Evolutionary conservation across 2,329 filamentous ascomycete species (phyloP), one percentile per base, ranked within the genome.

Genomic region (Talaromyces piceae): DNA sequence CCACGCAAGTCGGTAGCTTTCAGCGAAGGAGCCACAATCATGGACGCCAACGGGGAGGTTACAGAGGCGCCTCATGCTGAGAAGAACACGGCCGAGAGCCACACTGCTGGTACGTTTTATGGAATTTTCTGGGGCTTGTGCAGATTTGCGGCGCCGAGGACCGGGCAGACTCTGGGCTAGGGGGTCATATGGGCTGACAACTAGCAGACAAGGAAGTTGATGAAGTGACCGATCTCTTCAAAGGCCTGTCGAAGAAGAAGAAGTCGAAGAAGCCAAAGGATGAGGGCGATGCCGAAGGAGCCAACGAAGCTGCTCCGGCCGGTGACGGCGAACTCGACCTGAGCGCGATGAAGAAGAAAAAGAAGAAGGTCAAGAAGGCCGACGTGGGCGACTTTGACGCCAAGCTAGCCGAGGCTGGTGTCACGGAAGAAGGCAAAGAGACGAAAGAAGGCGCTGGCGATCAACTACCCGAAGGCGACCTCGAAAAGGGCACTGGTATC

Each of bases 1-100:
- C 83, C 86, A 65, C 87, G 91, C 74, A 95, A 97, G 76, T 94
- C 89, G 44, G 91, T 97, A 65, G 85, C 90, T 58, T 97, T 97
- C 72, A 91, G 86, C 68, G 87, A 93, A 72, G 88, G 88, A 65
- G 82, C 88, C 63, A 81, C 87, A 59, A 83, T 95, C 63, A 91
- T 96, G 69, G 88, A 95, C 76, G 82, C 83, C 72, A 88, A 95
- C 78, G 91, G 91, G 63, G 82, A 85, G 67, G 83, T 96, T 67
- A 88, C 82, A 69, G 82, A 87, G 69, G 80, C 84, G 59, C 78
- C 80, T 62, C 71, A 77, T 64, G 82, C 86, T 64, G 79, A 86
- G 62, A 90, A 90, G 76, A 82, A 86, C 59, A 88, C 87, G 63
- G 89, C 89, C 60, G 81, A 86, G 76, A 89, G 84, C 67, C 88